phyloP scores from a whole-genome alignment of 2,329 filamentous ascomycete species.

The Zymoseptoria passerinii region DNA sequence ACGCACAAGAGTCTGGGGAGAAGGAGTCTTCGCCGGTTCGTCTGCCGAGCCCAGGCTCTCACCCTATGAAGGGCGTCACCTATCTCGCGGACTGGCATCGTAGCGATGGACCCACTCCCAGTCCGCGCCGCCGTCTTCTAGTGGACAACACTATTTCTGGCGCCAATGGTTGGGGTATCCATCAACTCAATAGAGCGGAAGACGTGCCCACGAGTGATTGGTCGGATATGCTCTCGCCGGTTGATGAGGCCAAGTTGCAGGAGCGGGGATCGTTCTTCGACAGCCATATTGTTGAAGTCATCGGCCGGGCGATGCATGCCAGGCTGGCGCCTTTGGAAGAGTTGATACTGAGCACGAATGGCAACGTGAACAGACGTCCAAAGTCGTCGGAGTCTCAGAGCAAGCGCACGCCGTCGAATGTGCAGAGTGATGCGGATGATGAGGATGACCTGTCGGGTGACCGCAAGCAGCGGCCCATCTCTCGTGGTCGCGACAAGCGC shows the following conservation, averaged over 20 bases:
- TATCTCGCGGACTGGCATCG: slow-evolving; percentile 35
- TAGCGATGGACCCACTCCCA: slow-evolving; percentile 67
- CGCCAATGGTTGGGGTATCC: slow-evolving; percentile 45
- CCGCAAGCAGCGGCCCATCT: slow-evolving; percentile 56
- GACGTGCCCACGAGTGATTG: slow-evolving; percentile 76
- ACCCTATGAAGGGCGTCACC: slow-evolving; percentile 24
- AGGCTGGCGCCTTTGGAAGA: slow-evolving; percentile 75
- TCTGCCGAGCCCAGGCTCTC: slow-evolving; percentile 20
- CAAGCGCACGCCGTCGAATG: slow-evolving; percentile 37
- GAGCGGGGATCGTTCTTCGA: slow-evolving; percentile 83
- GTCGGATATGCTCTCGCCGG: slow-evolving; percentile 76
- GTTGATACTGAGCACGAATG: slow-evolving; percentile 65
- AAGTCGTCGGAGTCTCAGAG: slow-evolving; percentile 48
- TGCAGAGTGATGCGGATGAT: slow-evolving; percentile 87
- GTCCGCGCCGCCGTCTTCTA: slow-evolving; percentile 36
- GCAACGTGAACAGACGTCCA: slow-evolving; percentile 37
- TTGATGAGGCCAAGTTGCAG: slow-evolving; percentile 75
- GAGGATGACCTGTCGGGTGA: slow-evolving; percentile 62
- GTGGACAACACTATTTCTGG: neutral
- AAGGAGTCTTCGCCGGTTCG: slow-evolving; percentile 10
- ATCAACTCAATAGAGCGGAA: slow-evolving; percentile 54
- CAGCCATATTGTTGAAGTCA: slow-evolving; percentile 75
- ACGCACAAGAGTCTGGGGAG: slow-evolving; percentile 57
- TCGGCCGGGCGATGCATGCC: slow-evolving; percentile 67
- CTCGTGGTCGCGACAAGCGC: slow-evolving; percentile 68